Conservation (phyloP, 306 rosid species). For the Cicer chorassanicum region DNA sequence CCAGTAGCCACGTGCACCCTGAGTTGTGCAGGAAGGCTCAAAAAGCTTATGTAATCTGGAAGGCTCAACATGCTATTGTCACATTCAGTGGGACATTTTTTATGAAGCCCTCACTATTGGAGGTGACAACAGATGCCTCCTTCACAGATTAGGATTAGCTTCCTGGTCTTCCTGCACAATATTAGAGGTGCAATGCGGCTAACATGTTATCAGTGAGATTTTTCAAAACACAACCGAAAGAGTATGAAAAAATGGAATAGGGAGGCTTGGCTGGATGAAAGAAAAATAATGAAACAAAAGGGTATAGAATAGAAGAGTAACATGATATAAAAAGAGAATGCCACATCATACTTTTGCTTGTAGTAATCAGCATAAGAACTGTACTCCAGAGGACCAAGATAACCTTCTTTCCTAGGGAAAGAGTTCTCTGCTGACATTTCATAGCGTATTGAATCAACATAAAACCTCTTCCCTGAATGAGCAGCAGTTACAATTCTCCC, state of each 20-base stretch:
- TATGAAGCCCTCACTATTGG: slow-evolving; percentile 46
- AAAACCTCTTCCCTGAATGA: slow-evolving; percentile 98
- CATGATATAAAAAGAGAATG: slow-evolving; percentile 45
- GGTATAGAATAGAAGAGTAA: slow-evolving; percentile 33
- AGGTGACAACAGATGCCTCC: slow-evolving; percentile 57
- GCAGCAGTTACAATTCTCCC: slow-evolving; percentile 98
- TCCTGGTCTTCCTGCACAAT: slow-evolving; percentile 70
- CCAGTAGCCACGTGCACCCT: slow-evolving; percentile 74
- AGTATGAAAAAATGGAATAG: slow-evolving; percentile 34
- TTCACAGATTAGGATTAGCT: slow-evolving; percentile 68
- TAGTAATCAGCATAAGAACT: slow-evolving; percentile 98
- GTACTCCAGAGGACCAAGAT: slow-evolving; percentile 98
- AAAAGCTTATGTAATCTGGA: slow-evolving; percentile 69
- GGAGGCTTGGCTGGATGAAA: slow-evolving; percentile 32
- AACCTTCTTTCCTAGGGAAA: slow-evolving; percentile 97
- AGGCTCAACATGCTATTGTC: slow-evolving; percentile 54
- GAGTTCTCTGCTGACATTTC: slow-evolving; percentile 96
- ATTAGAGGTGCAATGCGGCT: slow-evolving; percentile 58
- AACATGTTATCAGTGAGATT: slow-evolving; percentile 46
- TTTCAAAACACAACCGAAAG: not conserved
- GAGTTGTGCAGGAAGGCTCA: slow-evolving; percentile 70
- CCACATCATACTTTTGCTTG: slow-evolving; percentile 82
- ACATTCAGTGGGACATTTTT: slow-evolving; percentile 47
- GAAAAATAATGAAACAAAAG: slow-evolving; percentile 27
- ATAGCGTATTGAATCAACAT: slow-evolving; percentile 86